Base-by-base conservation (phyloP, 148 eudicot species). In the Rhododendron molle region DNA sequence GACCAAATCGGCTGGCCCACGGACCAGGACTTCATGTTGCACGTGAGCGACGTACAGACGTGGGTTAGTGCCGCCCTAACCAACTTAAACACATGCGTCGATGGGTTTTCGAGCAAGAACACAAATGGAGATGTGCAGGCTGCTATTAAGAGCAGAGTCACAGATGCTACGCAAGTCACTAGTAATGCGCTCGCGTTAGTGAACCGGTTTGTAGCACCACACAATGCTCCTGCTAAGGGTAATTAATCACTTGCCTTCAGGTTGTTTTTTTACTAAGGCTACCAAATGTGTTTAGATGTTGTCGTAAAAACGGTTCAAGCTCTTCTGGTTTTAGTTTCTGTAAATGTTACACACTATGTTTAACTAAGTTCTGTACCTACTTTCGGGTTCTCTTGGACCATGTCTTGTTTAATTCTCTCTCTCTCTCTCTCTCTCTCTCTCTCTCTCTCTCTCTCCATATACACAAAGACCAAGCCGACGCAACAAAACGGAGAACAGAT, bases 21-120 rank as follows among this genome's bases (percentile, higher is more conserved):
- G 0, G 88, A 86, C 0, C 91, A 89, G 86, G 92, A 91, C n/a
- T 95, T 93, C 65, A 49, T 40, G 90, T 93, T 93, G 94, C 94
- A 89, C 46, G 86, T 90, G 84, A 93, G 92, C 86, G 92, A 93
- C 69, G 92, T 92, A 50, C 90, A 94, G 85, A 94, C 94, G 1
- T 94, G 95, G 96, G 96, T 93, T 15, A 90, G 96, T 84, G 86
- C 94, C 30, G 94, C 96, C 1, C 73, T 92, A 23, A 94, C 96
- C 46, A 89, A 91, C 73, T 85, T 81, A 26, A 87, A 88, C 84
- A 93, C 93, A 79, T 94, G 96, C 76, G 50, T 90, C 36, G 95
- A 88, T 34, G 96, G 95, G 73, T 88, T 94, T 58, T 44, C 88
- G 3, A 89, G 80, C 15, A 65, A 67, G 49, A 40, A 28, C 13